Evolutionary conservation across 2,329 filamentous ascomycete genomes (phyloP).

Genomic region (Diaporthe citri): DNA sequence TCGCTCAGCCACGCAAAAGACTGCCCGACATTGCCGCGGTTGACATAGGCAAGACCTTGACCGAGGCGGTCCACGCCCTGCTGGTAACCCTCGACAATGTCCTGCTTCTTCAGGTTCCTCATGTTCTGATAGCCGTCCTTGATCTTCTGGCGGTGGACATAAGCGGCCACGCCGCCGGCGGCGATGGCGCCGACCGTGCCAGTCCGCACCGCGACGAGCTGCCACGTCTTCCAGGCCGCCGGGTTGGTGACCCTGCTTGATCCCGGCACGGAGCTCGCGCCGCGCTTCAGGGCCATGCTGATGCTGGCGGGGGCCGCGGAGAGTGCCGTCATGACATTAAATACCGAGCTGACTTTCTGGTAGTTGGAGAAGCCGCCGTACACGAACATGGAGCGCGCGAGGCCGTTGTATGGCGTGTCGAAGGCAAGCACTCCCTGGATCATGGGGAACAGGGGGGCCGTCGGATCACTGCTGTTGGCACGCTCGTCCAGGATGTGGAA

Average conservation of each 20-base stretch:
- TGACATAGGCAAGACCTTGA: constrained; percentile 69
- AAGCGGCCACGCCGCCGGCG: constrained; percentile 84
- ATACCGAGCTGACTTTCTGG: constrained; percentile 67
- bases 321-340: constrained; percentile 69
- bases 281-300: constrained; percentile 53
- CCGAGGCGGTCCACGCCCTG: constrained; percentile 62
- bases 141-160: constrained; percentile 81
- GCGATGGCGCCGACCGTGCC: constrained; percentile 85
- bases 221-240: constrained; percentile 65
- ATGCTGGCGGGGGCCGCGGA: constrained; percentile 62
- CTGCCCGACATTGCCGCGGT: constrained; percentile 70
- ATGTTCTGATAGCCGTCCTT: constrained; percentile 60
- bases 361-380: constrained; percentile 72
- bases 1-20: constrained; percentile 84
- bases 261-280: constrained; percentile 41
- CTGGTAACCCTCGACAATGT: constrained; percentile 62
- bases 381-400: constrained; percentile 70
- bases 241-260: constrained; percentile 48
- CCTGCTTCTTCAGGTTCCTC: constrained; percentile 61
- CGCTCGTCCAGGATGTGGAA: constrained; percentile 78
- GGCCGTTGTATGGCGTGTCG: constrained; percentile 85
- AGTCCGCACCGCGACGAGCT: constrained; percentile 80
- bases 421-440: constrained; percentile 86
- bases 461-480: constrained; percentile 47
- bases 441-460: constrained; percentile 75